Conservation (phyloP, 257 asterid genomes). For the Eustoma russellianum region DNA sequence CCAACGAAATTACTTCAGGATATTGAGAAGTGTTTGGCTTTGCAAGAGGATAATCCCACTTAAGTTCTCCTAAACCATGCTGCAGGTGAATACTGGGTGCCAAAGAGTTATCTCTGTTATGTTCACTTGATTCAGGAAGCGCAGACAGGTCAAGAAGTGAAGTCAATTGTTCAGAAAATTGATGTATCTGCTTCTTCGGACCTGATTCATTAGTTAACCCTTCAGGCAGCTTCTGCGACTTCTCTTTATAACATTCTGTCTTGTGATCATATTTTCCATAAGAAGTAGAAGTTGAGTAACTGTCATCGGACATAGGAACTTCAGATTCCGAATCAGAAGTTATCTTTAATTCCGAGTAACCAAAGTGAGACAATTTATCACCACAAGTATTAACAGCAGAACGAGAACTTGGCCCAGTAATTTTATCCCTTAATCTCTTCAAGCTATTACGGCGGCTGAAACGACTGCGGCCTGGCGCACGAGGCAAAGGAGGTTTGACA, state of each 20-base stretch:
- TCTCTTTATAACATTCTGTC: conserved; percentile 14
- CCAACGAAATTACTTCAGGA: conserved; percentile 27
- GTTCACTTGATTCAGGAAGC: conserved; percentile 22
- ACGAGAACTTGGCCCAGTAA: conserved; percentile 26
- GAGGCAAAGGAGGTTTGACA: conserved; percentile 76
- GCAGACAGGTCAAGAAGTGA: conserved; percentile 28
- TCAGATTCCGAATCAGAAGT: conserved; percentile 85
- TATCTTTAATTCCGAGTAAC: conserved; percentile 58
- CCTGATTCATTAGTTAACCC: conserved; percentile 12
- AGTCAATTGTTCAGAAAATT: conserved; percentile 20
- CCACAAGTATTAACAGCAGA: conserved; percentile 14
- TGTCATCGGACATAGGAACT: conserved; percentile 57
- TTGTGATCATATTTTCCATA: conserved; percentile 11
- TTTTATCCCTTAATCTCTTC: conserved; percentile 59
- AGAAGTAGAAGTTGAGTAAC: conserved; percentile 30
- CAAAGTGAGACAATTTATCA: conserved; percentile 45
- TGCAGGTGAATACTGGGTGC: conserved; percentile 13
- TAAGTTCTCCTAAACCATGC: conserved; percentile 30
- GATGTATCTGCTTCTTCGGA: conserved; percentile 14
- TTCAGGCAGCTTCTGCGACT: conserved; percentile 10
- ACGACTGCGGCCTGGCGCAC: conserved; percentile 53
- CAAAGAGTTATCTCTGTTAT: conserved; percentile 13
- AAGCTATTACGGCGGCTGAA: conserved; percentile 61
- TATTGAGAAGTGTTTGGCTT: conserved; percentile 10
- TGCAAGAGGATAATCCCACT: conserved; percentile 24